Evolutionary conservation across 1,284 basidiomycete genomes (phyloP), one percentile per base, ranked within the genome.

Genomic region (Trametes pubescens): DNA sequence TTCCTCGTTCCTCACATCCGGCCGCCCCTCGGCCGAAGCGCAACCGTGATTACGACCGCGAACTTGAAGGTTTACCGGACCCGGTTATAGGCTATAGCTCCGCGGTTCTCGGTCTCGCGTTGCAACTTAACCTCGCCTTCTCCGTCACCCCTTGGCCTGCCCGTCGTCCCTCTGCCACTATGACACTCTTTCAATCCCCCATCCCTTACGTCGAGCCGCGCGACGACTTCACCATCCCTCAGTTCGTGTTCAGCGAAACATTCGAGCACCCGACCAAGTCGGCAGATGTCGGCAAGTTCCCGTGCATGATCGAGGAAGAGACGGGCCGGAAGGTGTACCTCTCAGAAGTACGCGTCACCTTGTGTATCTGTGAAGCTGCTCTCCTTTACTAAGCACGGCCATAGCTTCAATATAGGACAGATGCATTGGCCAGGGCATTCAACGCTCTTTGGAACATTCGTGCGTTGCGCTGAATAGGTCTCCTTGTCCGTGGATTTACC

Each of bases 171-270:
- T n/a, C 18, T 43, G 26, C 37, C 40, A 40, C 38, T 21, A 69
- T 69, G 72, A 46, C 63, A n/a, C 78, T 83, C 67, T 84, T 86
- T 64, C 74, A 72, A 51, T 78, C 79, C n/a, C 75, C 77, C 16
- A 59, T 71, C 16, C 65, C 62, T 57, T 71, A 79, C 35, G 73
- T 86, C 44, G 80, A 80, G 9, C 68, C 69, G 57, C 84, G 89
- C 60, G 87, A 89, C 69, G 76, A 91, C 75, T 74, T 91, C 53
- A 86, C 86, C 11, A 78, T 91, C 21, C 84, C 87, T 10, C 90
- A 92, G 74, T 91, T 92, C 73, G 80, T 91, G 48, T 81, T 91
- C 26, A 56, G 60, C 53, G 85, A 87, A 62, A 73, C 74, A 7
- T 70, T 80, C 29, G 53, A 47, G 40, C 66, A 68, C 54, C 53